Base-by-base conservation (phyloP, 306 rosid species). In the Astragalus membranaceus region DNA sequence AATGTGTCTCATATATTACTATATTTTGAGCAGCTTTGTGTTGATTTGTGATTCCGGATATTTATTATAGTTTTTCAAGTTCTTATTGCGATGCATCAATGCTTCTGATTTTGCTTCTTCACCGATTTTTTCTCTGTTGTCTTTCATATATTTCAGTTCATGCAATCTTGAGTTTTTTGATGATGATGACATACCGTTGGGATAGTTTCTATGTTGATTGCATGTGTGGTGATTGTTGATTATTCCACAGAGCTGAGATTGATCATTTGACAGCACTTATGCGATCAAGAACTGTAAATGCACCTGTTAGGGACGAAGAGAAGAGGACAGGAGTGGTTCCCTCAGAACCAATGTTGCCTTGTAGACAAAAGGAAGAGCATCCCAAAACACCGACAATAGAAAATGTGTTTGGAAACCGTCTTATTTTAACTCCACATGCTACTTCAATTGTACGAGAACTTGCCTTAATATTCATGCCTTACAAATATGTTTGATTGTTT, bases 221-320 rank as follows among this genome's bases (percentile, higher is more conserved):
- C 49, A 15, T 52, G 5, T 10, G 20, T 81, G 79, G 54, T 73
- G 20, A 36, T 17, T 59, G 50, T 82, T 30, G 52, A 52, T 54
- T 49, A 33, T 72, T 57, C 20, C 41, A 73, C 95, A 94, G 99
- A 85, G 83, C 84, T 65, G 99, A 94, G 86, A 87, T 91, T 69
- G 95, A 91, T 77, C 89, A 80, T 63, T 82, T 94, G 87, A 91
- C 96, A 47, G 88, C 86, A 49, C 90, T 94, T 42, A 70, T 94
- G 86, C 92, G 50, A 70, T 87, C 97, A 61, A 88, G 81, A 82
- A 85, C 96, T 60, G 80, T 66, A 67, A 87, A 84, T 55, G 62
- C 73, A 70, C 77, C 86, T 50, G 69, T 69, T 67, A 85, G 67
- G 66, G 85, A 69, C 63, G 79, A 83, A 69, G 88, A 65, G 52